Conservation (phyloP, 2,329 filamentous ascomycete genomes). For the Ophiostoma quercus region DNA sequence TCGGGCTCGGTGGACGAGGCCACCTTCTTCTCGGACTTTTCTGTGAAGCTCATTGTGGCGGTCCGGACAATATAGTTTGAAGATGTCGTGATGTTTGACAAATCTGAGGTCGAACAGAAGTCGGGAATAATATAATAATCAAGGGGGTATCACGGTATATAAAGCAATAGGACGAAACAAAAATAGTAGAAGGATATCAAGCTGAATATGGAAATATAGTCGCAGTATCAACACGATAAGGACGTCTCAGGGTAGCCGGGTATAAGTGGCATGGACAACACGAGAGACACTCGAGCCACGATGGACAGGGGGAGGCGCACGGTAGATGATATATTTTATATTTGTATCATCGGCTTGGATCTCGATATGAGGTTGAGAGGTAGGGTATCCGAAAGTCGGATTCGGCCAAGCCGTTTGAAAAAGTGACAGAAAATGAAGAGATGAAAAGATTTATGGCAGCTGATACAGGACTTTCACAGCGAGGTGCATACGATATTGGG, state of each 20-base stretch:
- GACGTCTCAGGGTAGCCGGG: not conserved
- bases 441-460: not conserved
- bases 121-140: not conserved
- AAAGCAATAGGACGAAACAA: not conserved
- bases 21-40: not conserved
- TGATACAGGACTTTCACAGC: not conserved
- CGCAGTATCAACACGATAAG: not conserved
- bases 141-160: slow-evolving; percentile 1
- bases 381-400: slow-evolving; percentile 7
- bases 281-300: not conserved
- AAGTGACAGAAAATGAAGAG: not conserved
- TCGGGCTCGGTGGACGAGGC: slow-evolving; percentile 6
- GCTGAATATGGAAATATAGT: slow-evolving; percentile 3
- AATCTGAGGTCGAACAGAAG: not conserved
- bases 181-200: not conserved
- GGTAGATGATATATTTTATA: slow-evolving; percentile 2
- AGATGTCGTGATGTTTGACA: not conserved
- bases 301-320: slow-evolving; percentile 6
- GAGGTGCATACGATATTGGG: not conserved
- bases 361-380: not conserved
- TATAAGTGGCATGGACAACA: not conserved
- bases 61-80: not conserved
- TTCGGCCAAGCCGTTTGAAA: slow-evolving; percentile 5
- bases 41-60: slow-evolving; percentile 13
- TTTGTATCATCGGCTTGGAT: not conserved